phyloP scores from a whole-genome alignment of 257 asterid genomes.

The Solanum pimpinellifolium region DNA sequence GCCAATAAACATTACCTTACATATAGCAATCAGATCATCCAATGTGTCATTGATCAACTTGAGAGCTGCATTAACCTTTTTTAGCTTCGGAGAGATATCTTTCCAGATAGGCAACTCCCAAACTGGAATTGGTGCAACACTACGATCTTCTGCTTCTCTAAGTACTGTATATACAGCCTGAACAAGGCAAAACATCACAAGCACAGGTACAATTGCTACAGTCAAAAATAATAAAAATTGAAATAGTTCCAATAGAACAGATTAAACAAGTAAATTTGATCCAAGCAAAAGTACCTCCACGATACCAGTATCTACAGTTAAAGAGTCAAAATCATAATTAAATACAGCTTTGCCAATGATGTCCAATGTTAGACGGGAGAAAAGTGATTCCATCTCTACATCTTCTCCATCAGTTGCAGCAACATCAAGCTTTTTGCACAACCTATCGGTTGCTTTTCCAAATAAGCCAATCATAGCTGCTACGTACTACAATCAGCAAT shows the following conservation, averaged over 20 bases:
- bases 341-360: slow-evolving; percentile 96
- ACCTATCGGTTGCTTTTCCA: slow-evolving; percentile 85
- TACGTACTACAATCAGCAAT: slow-evolving; percentile 54
- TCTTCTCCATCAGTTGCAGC: slow-evolving; percentile 95
- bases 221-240: not conserved
- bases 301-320: slow-evolving; percentile 75
- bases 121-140: slow-evolving; percentile 87
- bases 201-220: not conserved
- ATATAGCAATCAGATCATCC: slow-evolving; percentile 69
- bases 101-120: slow-evolving; percentile 99
- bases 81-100: slow-evolving; percentile 85
- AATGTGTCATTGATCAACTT: slow-evolving; percentile 74
- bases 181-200: slow-evolving; percentile 13
- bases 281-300: slow-evolving; percentile 55
- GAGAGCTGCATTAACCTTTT: slow-evolving; percentile 74
- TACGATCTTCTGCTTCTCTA: slow-evolving; percentile 92
- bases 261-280: not conserved
- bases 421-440: slow-evolving; percentile 69
- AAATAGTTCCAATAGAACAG: not conserved
- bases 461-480: slow-evolving; percentile 80
- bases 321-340: slow-evolving; percentile 91
- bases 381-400: slow-evolving; percentile 97
- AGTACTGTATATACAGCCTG: slow-evolving; percentile 95
- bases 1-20: slow-evolving; percentile 53
- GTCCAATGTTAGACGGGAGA: slow-evolving; percentile 90